Percentiles rank a stretch among this genome's conserved stretches.
Evolutionary conservation across 2,329 filamentous ascomycete species (phyloP).

Genomic region (Chrysosporium queenslandicum): DNA sequence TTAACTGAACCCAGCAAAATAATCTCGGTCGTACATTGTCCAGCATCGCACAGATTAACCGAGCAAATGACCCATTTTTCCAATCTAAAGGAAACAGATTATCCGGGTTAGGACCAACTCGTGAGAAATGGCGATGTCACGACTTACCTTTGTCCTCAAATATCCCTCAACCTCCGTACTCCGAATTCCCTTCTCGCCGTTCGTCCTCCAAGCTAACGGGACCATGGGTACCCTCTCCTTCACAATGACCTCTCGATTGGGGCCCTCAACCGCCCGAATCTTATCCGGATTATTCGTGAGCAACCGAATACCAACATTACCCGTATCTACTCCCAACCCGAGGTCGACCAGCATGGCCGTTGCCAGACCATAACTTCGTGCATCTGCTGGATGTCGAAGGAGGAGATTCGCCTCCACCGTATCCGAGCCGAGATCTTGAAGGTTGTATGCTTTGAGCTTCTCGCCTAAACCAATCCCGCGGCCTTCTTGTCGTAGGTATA

Average conservation of each 20-base stretch:
- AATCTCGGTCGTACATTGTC: too few species aligned
- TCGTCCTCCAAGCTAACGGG: conserved; percentile 78
- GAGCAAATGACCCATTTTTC: conserved; percentile 76
- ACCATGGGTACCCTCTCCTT: conserved; percentile 91
- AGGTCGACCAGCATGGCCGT: conserved; percentile 89
- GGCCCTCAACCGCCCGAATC: conserved; percentile 85
- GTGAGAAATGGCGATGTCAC: neutral
- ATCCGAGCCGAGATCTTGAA: conserved; percentile 94
- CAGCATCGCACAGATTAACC: too few species aligned
- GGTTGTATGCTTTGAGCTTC: conserved; percentile 95
- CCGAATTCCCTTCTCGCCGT: conserved; percentile 65
- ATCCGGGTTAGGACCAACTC: neutral
- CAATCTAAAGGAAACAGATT: too few species aligned
- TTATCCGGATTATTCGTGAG: conserved; percentile 98
- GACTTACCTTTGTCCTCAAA: conserved; percentile 77
- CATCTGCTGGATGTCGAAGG: conserved; percentile 85
- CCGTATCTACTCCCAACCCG: conserved; percentile 56
- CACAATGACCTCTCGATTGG: conserved; percentile 75
- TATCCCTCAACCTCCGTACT: conserved; percentile 90
- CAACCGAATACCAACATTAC: conserved; percentile 55
- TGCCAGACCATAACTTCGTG: conserved; percentile 87
- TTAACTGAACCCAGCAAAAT: too few species aligned
- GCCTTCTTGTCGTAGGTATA: conserved; percentile 92
- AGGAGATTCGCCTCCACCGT: conserved; percentile 93
- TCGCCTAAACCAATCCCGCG: conserved; percentile 89